Evolutionary conservation across 805 yeast species (phyloP), one percentile per base, ranked within the genome.

Genomic region (Wickerhamiella kazuoi): DNA sequence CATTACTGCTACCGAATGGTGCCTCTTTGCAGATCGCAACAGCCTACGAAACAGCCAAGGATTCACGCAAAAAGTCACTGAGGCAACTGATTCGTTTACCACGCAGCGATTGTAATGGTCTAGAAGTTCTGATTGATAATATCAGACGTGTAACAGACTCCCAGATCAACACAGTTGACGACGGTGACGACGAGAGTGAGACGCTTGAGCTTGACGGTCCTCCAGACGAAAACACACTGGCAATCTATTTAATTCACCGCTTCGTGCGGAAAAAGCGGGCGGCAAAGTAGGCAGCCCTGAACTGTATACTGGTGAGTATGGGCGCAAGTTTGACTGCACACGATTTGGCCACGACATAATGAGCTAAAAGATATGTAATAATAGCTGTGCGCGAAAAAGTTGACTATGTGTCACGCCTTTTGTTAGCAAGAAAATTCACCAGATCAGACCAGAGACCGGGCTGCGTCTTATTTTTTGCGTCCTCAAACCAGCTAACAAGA

Each of bases 361-460:
- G n/a, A n/a, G n/a, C n/a, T n/a, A n/a, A n/a, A n/a, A n/a, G n/a
- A n/a, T n/a, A n/a, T n/a, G n/a, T n/a, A n/a, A n/a, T n/a, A n/a
- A n/a, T n/a, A n/a, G n/a, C n/a, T n/a, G n/a, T n/a, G n/a, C n/a
- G n/a, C n/a, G n/a, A n/a, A n/a, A n/a, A n/a, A n/a, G n/a, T n/a
- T n/a, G n/a, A n/a, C n/a, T n/a, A 24, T 24, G 9, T 24, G 14
- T 24, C 30, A 28, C 31, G 24, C 30, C 36, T 31, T 35, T 16
- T 48, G 44, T 41, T 68, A 67, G n/a, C 79, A 61, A 45, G 65
- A 86, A 90, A 86, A 59, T 83, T 83, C 51, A 79, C 68, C 44
- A 82, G 72, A 49, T 84, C 95, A 46, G 74, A 68, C 53, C 79
- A 83, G 50, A 80, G 53, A 11, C 69, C 61, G 7, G 77, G 63